A percentile compares a stretch with the other conserved stretches of the same genome.
Conservation (phyloP, 2,329 filamentous ascomycete genomes). For the Talaromyces islandicus region DNA sequence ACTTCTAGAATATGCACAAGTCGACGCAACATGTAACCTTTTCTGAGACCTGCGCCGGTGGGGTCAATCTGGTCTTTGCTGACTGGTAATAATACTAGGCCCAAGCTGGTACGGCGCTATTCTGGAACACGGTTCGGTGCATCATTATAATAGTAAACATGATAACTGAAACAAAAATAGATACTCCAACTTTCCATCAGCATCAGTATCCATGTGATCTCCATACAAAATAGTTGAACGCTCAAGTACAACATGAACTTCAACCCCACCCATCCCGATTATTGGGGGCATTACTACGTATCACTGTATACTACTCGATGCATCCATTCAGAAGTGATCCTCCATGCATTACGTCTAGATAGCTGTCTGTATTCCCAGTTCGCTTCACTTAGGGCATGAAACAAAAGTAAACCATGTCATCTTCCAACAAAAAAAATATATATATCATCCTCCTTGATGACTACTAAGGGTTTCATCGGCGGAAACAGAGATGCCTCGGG, state of each 20-base stretch:
- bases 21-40: neutral
- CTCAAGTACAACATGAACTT: neutral
- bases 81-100: neutral
- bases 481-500: slow-evolving; percentile 53
- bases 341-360: neutral
- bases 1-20: neutral
- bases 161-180: neutral
- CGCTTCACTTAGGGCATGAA: too few species aligned
- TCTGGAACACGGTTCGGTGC: neutral
- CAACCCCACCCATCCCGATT: neutral
- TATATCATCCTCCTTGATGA: neutral
- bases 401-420: neutral
- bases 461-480: slow-evolving; percentile 48
- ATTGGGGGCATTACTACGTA: neutral
- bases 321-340: neutral
- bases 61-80: neutral
- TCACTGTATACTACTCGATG: neutral
- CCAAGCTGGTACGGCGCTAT: neutral
- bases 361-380: neutral
- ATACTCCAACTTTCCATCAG: neutral
- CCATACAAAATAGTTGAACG: neutral
- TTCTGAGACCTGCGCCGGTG: neutral
- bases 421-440: neutral
- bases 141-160: neutral
- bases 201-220: neutral